Evolutionary conservation across 129 eudicot genomes (phyloP), one percentile per base, ranked within the genome.

Genomic region (Flaveria robusta): DNA sequence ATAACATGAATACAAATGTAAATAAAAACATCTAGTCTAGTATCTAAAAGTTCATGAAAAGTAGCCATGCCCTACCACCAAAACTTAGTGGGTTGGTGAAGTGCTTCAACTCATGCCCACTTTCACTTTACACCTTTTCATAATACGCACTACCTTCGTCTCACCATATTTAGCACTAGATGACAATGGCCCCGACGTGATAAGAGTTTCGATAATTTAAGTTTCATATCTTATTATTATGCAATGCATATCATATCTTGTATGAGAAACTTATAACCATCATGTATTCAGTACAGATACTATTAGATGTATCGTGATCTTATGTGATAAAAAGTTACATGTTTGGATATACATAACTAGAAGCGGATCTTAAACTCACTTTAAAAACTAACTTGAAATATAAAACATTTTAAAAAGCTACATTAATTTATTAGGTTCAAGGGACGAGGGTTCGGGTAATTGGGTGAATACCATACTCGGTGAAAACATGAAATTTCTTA

Each of bases 31-130:
- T 27, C 5, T 14, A 29, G 22, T 27, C 4, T 29, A 29, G 43
- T 7, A 31, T 29, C 42, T 62, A 62, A 62, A 59, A 34, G 49
- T 26, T 37, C 24, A 37, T n/a, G 39, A 46, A 41, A 59, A 56
- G 77, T 26, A 74, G 56, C 26, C 15, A 77, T 75, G 79, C 9
- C 81, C 81, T 47, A 77, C 70, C 70, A 58, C 81, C 81, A 69
- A 69, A 77, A 62, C 50, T 26, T 43, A 77, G 81, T 77, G 81
- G 81, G 80, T 76, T 70, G 81, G 81, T 77, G 81, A 77, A 77
- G 79, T 72, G 74, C 79, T 78, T 54, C n/a, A 79, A 64, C 59
- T 59, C 54, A 77, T 56, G 41, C 15, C 81, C 76, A 69, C 77
- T 71, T 71, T 51, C 74, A 54, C 58, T 18, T 52, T 72, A n/a